Conservation (phyloP, 495 filamentous ascomycete species). For the Hypoxylon fragiforme region DNA sequence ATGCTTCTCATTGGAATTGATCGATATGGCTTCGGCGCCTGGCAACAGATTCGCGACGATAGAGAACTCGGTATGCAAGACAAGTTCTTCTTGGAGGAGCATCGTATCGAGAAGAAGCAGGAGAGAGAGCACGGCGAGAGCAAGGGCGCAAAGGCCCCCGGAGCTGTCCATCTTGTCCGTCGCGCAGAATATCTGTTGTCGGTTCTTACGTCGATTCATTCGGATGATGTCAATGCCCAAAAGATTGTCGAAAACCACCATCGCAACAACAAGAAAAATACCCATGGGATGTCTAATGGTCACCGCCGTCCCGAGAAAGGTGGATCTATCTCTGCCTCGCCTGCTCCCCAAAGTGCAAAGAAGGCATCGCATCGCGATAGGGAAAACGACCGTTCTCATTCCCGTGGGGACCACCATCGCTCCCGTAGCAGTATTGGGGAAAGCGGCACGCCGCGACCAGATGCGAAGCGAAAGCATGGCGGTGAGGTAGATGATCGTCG, state of each 20-base stretch:
- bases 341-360: conserved; percentile 54
- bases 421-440: conserved; percentile 52
- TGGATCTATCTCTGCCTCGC: conserved; percentile 60
- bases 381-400: conserved; percentile 45
- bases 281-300: conserved; percentile 46
- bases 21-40: conserved; percentile 91
- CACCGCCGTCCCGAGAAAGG: conserved; percentile 53
- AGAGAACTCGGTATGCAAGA: conserved; percentile 81
- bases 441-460: conserved; percentile 46
- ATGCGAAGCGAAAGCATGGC: conserved; percentile 51
- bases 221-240: conserved; percentile 71
- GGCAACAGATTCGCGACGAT: conserved; percentile 91
- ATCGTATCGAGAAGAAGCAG: conserved; percentile 95
- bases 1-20: conserved; percentile 96
- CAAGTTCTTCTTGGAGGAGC: conserved; percentile 96
- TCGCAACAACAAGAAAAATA: conserved; percentile 73
- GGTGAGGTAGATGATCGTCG: conserved; percentile 38
- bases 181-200: conserved; percentile 92
- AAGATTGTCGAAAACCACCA: conserved; percentile 86
- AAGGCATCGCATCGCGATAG: conserved; percentile 46
- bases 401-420: conserved; percentile 50
- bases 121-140: conserved; percentile 78
- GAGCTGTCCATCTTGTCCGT: conserved; percentile 93
- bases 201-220: conserved; percentile 78
- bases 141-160: conserved; percentile 84